phyloP scores from a whole-genome alignment of 140 eudicot genomes.

The Stevia rebaudiana region DNA sequence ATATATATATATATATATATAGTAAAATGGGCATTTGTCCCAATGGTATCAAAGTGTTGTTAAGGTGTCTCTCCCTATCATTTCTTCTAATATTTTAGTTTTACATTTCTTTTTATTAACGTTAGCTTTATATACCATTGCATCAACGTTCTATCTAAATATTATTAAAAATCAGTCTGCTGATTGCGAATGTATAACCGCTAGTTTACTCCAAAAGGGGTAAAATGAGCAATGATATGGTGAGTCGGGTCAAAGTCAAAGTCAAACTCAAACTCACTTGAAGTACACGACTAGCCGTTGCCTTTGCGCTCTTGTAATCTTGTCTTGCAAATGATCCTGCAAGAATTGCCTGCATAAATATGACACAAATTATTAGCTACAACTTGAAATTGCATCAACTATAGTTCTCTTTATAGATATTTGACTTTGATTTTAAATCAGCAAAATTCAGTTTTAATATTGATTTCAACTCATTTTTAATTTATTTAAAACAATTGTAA shows the following conservation, averaged over 20 bases:
- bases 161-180: no score
- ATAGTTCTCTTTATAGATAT: neutral
- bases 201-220: neutral
- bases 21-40: no score
- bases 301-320: slow-evolving; percentile 37
- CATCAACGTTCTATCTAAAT: no score
- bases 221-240: neutral
- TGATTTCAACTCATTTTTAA: neutral
- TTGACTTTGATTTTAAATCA: slow-evolving; percentile 5
- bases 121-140: no score
- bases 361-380: neutral
- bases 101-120: no score
- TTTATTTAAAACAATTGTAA: neutral
- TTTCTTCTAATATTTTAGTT: no score
- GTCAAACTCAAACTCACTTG: slow-evolving; percentile 33
- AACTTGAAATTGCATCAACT: neutral
- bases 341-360: slow-evolving; percentile 45
- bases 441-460: neutral
- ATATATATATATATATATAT: no score
- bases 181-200: no score
- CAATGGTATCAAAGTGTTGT: no score
- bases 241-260: neutral
- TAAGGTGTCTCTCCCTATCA: no score
- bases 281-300: slow-evolving; percentile 38
- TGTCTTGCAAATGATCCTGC: slow-evolving; percentile 52